A percentile compares a stretch with the other conserved stretches of the same genome.
Conservation (phyloP, 1,284 basidiomycete genomes). For the Malassezia sp. region DNA sequence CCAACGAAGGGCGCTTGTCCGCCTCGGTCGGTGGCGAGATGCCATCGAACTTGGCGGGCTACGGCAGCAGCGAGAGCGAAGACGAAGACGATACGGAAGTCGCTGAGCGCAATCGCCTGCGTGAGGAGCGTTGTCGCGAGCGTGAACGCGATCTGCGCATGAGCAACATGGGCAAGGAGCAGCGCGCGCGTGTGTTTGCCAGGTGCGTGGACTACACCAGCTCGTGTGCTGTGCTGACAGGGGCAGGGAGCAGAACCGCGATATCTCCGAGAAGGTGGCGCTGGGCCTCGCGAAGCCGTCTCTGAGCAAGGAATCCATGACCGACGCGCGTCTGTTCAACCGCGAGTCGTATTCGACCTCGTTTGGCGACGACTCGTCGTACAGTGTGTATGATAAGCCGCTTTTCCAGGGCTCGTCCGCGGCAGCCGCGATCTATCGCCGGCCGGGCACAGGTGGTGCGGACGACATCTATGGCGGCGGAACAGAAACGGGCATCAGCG, state of each 20-base stretch:
- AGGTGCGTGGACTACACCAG: too few relatives aligned
- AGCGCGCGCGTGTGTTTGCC: constrained; percentile 85
- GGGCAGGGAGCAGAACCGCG: constrained; percentile 75
- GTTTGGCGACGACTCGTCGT: constrained; percentile 84
- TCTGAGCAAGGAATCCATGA: constrained; percentile 72
- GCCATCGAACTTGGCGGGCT: constrained; percentile 67
- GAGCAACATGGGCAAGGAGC: constrained; percentile 97
- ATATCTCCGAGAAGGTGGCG: constrained; percentile 97
- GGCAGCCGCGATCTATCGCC: constrained; percentile 93
- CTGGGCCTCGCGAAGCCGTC: constrained; percentile 94
- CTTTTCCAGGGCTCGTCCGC: constrained; percentile 91
- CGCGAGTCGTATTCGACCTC: constrained; percentile 67
- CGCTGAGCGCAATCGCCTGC: constrained; percentile 75
- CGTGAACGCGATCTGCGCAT: constrained; percentile 94
- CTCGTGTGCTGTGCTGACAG: too few relatives aligned
- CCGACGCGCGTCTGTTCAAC: constrained; percentile 94
- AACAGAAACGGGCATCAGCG: constrained; percentile 80
- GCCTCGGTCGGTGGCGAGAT: constrained; percentile 51
- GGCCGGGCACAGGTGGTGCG: constrained; percentile 53
- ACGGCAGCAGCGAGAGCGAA: constrained; percentile 49
- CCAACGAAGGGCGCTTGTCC: constrained; percentile 11
- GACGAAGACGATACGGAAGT: constrained; percentile 66
- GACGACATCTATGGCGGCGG: constrained; percentile 61
- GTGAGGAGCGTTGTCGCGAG: constrained; percentile 79
- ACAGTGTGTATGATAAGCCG: constrained; percentile 87